These are phyloP conservation scores for Lolium perenne DNA, from an alignment of 176 grass and related monocot genomes.

Conservation along the genomic window DNA sequence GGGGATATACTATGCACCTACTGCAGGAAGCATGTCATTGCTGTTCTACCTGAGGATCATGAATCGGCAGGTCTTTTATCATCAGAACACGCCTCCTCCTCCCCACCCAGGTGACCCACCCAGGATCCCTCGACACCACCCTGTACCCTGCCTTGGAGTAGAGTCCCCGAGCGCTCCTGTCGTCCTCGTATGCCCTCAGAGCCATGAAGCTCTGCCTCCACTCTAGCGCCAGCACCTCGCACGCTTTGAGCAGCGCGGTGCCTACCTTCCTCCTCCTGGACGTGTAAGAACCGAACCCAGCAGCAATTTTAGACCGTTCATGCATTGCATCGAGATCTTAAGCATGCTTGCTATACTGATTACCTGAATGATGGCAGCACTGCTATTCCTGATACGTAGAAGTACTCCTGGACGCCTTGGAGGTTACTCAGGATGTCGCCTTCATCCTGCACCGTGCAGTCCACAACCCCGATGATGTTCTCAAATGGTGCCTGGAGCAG, in stretches of 20 bases:
- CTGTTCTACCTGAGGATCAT: constrained; percentile 19
- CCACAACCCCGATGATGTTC: constrained; percentile 73
- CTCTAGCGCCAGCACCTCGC: constrained; percentile 56
- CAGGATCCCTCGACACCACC: constrained; percentile 65
- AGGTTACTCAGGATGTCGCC: constrained; percentile 61
- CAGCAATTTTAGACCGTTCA: neutral
- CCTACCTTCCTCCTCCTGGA: constrained; percentile 79
- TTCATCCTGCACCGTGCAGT: constrained; percentile 79
- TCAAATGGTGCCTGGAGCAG: constrained; percentile 35
- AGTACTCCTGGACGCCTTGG: constrained; percentile 57
- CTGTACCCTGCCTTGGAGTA: constrained; percentile 77
- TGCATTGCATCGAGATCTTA: neutral
- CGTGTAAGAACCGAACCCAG: neutral
- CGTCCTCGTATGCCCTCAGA: constrained; percentile 80
- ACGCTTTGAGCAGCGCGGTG: constrained; percentile 78
- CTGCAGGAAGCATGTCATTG: constrained; percentile 25
- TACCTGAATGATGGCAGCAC: constrained; percentile 80
- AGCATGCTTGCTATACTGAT: neutral
- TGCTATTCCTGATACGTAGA: constrained; percentile 91
- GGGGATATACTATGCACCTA: neutral
- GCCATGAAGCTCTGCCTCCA: constrained; percentile 76
- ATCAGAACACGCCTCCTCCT: constrained; percentile 75
- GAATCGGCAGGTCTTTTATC: constrained; percentile 61
- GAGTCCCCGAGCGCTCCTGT: constrained; percentile 57
- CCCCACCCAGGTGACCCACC: constrained; percentile 74